Base-by-base conservation (phyloP, 441 rosid species). In the Capsella rubella region DNA sequence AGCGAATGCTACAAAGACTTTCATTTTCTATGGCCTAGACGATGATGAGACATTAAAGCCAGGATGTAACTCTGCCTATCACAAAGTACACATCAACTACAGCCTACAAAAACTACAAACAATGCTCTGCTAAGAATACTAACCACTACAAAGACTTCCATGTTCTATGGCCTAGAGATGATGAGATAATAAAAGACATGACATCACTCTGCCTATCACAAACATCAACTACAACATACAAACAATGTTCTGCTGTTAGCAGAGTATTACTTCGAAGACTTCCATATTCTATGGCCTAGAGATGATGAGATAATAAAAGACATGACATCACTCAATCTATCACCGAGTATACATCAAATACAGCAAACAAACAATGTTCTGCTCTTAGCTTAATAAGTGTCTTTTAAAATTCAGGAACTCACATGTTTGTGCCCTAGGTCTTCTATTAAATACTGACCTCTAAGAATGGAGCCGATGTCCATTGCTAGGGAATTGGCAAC, bases 401-500 rank as follows among this genome's bases (percentile, higher is more conserved):
- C 35, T 42, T 39, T 54, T 12, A 37, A 49, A 37, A 35, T 8
- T 45, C 14, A 9, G 10, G 42, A 29, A 28, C 28, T 16, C 5
- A 67, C 27, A 56, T 32, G 40, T 56, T 32, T 2, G 27, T 6
- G 42, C 2, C 11, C 37, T 8, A 58, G 31, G 64, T 11, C 34
- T 6, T 65, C 32, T 65, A 34, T 37, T 53, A 56, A 32, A 45
- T 10, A 77, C 84, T 60, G 50, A 90, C 97, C 97, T 89, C 83
- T 84, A 68, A 90, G 91, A 78, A 52, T 64, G 60, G 84, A 83
- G 71, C 94, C 96, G 67, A 92, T 77, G 52, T 88, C 96, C 55
- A 69, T 83, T 1, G 89, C 97, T 81, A 90, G 78, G 46, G 90
- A 81, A 78, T 79, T 87, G 4, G 99, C 97, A 71, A 86, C 65